Conservation (phyloP, 2,329 filamentous ascomycete species). For the Cercospora janseana region DNA sequence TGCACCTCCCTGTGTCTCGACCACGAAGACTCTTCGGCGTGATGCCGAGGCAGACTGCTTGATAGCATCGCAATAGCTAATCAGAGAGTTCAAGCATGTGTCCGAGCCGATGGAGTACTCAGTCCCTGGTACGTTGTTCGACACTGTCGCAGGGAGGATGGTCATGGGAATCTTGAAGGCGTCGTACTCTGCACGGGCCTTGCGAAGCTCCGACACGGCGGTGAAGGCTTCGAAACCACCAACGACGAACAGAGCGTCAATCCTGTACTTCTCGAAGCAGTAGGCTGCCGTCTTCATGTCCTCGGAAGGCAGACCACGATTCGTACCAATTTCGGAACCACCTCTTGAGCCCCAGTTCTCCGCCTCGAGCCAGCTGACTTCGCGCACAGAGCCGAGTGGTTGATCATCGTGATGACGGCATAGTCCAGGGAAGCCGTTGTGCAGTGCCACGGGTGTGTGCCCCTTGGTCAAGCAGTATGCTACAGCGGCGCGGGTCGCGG, state of each 20-base stretch:
- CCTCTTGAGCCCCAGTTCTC: constrained; percentile 95
- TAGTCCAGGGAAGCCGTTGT: constrained; percentile 95
- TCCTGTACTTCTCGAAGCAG: constrained; percentile 80
- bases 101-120: constrained; percentile 97
- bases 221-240: constrained; percentile 98
- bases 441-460: constrained; percentile 88
- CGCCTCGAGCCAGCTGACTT: constrained; percentile 89
- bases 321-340: constrained; percentile 96
- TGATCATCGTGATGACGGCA: constrained; percentile 84
- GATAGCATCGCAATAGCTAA: constrained; percentile 95
- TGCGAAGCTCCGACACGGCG: constrained; percentile 79
- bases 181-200: constrained; percentile 73
- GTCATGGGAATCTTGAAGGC: constrained; percentile 90
- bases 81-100: constrained; percentile 91
- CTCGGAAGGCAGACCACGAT: constrained; percentile 85
- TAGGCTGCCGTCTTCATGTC: constrained; percentile 80
- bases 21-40: constrained; percentile 89
- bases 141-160: constrained; percentile 92
- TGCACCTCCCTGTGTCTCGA: constrained; percentile 93
- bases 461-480: constrained; percentile 88
- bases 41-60: constrained; percentile 95
- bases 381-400: constrained; percentile 77
- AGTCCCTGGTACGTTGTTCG: constrained; percentile 96
- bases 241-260: constrained; percentile 83
- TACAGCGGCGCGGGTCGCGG: constrained; percentile 86